Conservation (phyloP, 163 green algal species). For the Trebouxia gelatinosa region DNA sequence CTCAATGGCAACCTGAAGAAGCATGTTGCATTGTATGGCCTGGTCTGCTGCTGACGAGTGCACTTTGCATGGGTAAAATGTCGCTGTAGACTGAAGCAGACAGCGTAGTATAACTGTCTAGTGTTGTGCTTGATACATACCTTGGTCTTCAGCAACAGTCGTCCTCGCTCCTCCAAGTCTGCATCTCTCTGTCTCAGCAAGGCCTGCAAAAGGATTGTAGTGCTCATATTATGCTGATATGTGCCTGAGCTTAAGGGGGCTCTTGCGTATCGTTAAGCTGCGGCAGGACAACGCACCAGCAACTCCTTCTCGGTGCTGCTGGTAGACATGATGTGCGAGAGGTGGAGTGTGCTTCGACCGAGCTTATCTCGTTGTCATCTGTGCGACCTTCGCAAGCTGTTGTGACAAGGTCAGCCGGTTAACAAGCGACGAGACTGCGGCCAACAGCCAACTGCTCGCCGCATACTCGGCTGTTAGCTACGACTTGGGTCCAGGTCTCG, state of each 20-base stretch:
- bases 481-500: no score
- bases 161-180: slow-evolving; percentile 58
- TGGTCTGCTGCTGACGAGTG: no score
- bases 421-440: no score
- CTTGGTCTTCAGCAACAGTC: slow-evolving; percentile 63
- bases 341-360: no score
- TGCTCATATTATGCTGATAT: background rate
- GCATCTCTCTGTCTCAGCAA: slow-evolving; percentile 52
- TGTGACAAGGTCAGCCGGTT: no score
- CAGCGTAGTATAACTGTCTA: background rate
- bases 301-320: slow-evolving; percentile 29
- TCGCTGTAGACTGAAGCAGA: background rate
- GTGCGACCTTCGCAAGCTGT: no score
- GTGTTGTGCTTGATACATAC: slow-evolving; percentile 25
- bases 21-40: no score
- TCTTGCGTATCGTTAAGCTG: background rate
- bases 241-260: background rate
- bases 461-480: no score
- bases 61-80: no score
- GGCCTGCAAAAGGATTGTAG: slow-evolving; percentile 32
- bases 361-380: background rate
- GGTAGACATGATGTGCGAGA: slow-evolving; percentile 17
- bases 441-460: no score
- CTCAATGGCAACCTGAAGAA: slow-evolving; percentile 60
- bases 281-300: background rate